phyloP scores from a whole-genome alignment of 2,329 filamentous ascomycete species.

The Phyllosticta capitalensis region DNA sequence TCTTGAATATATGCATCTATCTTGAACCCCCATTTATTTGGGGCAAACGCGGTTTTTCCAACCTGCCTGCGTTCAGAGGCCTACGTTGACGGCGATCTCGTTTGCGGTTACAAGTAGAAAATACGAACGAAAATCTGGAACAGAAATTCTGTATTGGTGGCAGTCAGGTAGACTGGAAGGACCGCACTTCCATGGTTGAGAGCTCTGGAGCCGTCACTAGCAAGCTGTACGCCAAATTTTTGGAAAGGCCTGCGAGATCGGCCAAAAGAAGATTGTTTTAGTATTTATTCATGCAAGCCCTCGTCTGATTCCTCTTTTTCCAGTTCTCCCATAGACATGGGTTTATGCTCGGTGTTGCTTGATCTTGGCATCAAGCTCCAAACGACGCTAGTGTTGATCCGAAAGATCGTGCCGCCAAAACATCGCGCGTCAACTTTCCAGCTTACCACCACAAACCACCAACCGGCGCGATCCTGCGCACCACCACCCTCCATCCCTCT shows the following conservation, averaged over 20 bases:
- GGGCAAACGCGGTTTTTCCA: neutral
- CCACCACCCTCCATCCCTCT: conserved; percentile 15
- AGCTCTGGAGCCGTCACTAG: too few species aligned
- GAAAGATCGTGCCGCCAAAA: conserved; percentile 14
- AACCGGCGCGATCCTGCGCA: conserved; percentile 15
- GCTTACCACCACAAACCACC: conserved; percentile 11
- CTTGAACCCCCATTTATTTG: neutral
- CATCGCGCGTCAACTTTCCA: conserved; percentile 12
- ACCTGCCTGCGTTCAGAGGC: neutral
- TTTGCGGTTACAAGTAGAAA: neutral
- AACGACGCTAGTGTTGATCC: conserved; percentile 6
- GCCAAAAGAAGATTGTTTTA: too few species aligned
- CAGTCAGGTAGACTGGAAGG: too few species aligned
- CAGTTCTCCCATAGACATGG: neutral
- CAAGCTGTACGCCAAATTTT: too few species aligned
- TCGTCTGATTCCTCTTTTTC: neutral
- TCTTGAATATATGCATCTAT: neutral
- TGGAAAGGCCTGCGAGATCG: too few species aligned
- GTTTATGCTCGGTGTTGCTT: neutral
- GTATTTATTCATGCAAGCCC: neutral
- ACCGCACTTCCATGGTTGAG: too few species aligned
- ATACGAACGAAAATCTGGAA: neutral
- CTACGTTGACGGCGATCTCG: neutral
- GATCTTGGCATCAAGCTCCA: neutral
- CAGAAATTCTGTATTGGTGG: too few species aligned